Percentiles rank a stretch among this genome's conserved stretches.
These are phyloP conservation scores for Alternaria hordeiaustralica DNA, from an alignment of 2,329 filamentous ascomycete species.

Conservation along the genomic window DNA sequence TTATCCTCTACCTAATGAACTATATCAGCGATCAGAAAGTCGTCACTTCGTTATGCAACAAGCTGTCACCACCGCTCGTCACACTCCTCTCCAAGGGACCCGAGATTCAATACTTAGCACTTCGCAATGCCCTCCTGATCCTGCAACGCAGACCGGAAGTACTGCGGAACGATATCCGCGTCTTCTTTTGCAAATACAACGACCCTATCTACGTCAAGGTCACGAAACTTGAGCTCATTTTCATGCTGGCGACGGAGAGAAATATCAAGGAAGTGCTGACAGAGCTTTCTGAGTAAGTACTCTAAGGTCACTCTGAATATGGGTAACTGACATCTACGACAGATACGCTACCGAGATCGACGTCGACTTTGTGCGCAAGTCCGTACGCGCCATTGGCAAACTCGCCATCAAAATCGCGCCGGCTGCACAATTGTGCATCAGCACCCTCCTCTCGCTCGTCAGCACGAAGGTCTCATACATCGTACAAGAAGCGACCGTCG, in stretches of 20 bases:
- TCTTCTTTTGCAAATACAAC: slow-evolving; percentile 99
- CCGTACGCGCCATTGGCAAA: slow-evolving; percentile 96
- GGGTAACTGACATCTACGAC: not conserved
- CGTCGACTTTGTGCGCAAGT: slow-evolving; percentile 97
- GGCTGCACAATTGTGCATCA: slow-evolving; percentile 88
- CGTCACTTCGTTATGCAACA: slow-evolving; percentile 84
- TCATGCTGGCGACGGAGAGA: slow-evolving; percentile 94
- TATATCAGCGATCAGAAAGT: slow-evolving; percentile 94
- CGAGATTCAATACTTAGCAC: slow-evolving; percentile 96
- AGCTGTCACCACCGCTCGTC: slow-evolving; percentile 92
- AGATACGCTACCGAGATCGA: slow-evolving; percentile 95
- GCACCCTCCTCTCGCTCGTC: slow-evolving; percentile 88
- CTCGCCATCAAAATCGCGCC: slow-evolving; percentile 98
- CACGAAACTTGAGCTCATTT: slow-evolving; percentile 97
- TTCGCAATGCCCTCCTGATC: slow-evolving; percentile 92
- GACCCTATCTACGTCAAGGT: slow-evolving; percentile 99
- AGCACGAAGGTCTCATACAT: slow-evolving; percentile 99
- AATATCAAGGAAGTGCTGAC: slow-evolving; percentile 96
- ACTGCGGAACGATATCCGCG: slow-evolving; percentile 91
- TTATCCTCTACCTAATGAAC: slow-evolving; percentile 98
- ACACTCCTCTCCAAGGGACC: slow-evolving; percentile 94
- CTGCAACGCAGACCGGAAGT: slow-evolving; percentile 92
- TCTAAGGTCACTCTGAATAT: not conserved
- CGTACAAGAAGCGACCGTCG: slow-evolving; percentile 97
- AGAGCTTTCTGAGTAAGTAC: slow-evolving; percentile 80